A percentile compares a stretch with the other conserved stretches of the same genome.
phyloP scores from a whole-genome alignment of 163 green algal species.

The Smithsoniella earleae region DNA sequence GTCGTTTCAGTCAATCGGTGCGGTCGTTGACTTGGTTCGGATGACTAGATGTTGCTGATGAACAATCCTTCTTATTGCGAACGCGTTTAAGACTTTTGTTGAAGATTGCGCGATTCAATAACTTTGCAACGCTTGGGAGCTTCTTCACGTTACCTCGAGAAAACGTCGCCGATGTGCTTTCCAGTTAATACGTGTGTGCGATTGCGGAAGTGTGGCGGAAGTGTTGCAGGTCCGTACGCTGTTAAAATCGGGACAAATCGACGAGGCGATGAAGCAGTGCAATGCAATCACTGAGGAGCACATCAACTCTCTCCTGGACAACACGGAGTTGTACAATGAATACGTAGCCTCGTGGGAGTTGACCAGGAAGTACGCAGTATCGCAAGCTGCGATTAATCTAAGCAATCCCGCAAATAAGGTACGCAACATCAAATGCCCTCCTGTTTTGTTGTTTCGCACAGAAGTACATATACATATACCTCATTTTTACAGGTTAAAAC shows the following conservation, averaged over 20 bases:
- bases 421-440: not conserved
- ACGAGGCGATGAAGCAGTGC: conserved; percentile 7
- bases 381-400: conserved; percentile 9
- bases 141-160: no score
- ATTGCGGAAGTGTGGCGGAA: no score
- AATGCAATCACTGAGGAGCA: conserved; percentile 7
- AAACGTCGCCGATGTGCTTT: no score
- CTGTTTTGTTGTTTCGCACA: no score
- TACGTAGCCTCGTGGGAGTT: conserved; percentile 15
- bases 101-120: no score
- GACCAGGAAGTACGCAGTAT: conserved; percentile 20
- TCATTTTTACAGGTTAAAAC: not conserved
- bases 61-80: not conserved
- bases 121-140: no score
- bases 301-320: not conserved
- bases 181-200: no score
- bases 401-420: not conserved
- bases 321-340: not conserved
- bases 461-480: no score
- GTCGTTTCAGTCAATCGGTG: conserved; percentile 18
- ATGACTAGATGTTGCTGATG: not conserved
- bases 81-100: not conserved
- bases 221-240: not conserved
- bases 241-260: not conserved
- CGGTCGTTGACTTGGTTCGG: not conserved